Percentiles rank a stretch among this genome's conserved stretches.
These are phyloP conservation scores for Oryza officinalis DNA, from an alignment of 176 grass and related monocot species.

Conservation along the genomic window DNA sequence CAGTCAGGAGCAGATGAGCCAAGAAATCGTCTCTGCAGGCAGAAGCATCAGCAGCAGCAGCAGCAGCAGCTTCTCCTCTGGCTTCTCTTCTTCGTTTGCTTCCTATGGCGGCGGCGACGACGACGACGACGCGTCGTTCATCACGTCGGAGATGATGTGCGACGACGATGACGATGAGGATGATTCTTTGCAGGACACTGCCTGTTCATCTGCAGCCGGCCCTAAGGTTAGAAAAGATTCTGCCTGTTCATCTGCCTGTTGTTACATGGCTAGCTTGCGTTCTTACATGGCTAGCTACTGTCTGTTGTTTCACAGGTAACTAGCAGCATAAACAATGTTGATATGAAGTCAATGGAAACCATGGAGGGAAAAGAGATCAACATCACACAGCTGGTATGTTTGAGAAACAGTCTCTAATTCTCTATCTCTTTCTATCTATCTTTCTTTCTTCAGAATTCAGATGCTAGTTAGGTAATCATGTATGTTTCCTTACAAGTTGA, in stretches of 20 bases:
- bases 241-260: background rate
- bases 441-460: background rate
- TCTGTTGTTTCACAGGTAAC: constrained; percentile 28
- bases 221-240: constrained; percentile 45
- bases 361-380: constrained; percentile 42
- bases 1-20: constrained; percentile 13
- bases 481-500: constrained; percentile 22
- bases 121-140: constrained; percentile 30
- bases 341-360: constrained; percentile 22
- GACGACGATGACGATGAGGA: constrained; percentile 21
- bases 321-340: constrained; percentile 27
- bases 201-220: constrained; percentile 49
- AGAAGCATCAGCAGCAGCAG: too few species aligned
- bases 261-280: background rate
- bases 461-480: background rate
- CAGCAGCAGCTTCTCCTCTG: constrained; percentile 43
- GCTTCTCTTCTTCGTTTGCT: constrained; percentile 46
- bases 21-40: constrained; percentile 1
- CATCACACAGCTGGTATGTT: constrained; percentile 32
- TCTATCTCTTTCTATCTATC: background rate
- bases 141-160: constrained; percentile 52
- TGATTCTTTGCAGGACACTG: constrained; percentile 64
- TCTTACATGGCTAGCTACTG: constrained; percentile 7
- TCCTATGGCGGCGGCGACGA: background rate
- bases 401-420: background rate